Percentiles rank a stretch among this genome's conserved stretches.
phyloP scores from a whole-genome alignment of 202 grass and related monocot genomes.

The Elaeis oleifera region DNA sequence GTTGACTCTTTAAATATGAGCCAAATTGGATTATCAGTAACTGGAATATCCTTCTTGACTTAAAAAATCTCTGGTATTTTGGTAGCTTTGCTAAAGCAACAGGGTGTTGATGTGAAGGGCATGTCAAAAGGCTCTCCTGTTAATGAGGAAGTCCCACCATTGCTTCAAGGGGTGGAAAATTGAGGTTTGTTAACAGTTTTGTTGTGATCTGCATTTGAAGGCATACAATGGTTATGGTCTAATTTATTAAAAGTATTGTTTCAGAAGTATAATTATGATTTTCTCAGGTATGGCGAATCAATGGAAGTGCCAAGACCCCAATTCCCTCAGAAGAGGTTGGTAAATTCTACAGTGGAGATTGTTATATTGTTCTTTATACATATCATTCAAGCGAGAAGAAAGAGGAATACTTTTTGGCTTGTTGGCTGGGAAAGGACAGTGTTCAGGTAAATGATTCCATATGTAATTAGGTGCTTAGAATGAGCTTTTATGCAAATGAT shows the following conservation, averaged over 20 bases:
- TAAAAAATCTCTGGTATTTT: conserved; percentile 20
- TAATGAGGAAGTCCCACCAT: conserved; percentile 92
- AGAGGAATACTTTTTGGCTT: conserved; percentile 81
- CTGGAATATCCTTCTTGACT: conserved; percentile 2
- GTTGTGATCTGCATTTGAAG: too few species aligned
- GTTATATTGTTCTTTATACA: conserved; percentile 80
- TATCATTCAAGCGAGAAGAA: conserved; percentile 84
- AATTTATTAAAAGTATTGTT: too few species aligned
- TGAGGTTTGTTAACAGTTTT: conserved; percentile 40
- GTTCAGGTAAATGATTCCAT: conserved; percentile 38
- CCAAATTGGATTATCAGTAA: too few species aligned
- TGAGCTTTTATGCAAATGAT: neutral
- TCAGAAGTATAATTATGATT: too few species aligned
- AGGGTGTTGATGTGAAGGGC: conserved; percentile 88
- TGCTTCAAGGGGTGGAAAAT: conserved; percentile 83
- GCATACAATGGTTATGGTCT: too few species aligned
- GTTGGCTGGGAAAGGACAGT: conserved; percentile 81
- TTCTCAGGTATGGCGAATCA: conserved; percentile 73
- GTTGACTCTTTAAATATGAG: neutral
- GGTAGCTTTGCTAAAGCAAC: conserved; percentile 92
- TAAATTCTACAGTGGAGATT: conserved; percentile 87
- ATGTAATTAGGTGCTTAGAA: conserved; percentile 3
- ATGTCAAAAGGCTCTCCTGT: conserved; percentile 58
- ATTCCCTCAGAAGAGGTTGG: conserved; percentile 62
- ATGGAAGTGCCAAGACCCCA: conserved; percentile 55